A percentile compares a stretch with the other conserved stretches of the same genome.
These are phyloP conservation scores for Chimonanthus praecox DNA, from an alignment of 164 flowering plant genomes.

Conservation along the genomic window DNA sequence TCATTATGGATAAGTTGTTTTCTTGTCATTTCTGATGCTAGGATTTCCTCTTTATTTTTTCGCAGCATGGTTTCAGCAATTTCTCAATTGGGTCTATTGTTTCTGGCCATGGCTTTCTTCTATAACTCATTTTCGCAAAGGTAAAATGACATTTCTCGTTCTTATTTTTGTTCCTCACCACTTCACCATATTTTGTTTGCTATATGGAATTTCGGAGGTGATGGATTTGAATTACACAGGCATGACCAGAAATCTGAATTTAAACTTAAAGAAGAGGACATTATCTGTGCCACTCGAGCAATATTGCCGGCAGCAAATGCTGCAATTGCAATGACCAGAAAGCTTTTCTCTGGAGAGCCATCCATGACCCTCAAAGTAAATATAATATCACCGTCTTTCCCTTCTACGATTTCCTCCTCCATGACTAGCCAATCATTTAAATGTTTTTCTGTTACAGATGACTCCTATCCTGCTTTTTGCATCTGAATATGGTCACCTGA, in stretches of 20 bases:
- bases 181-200: too few relatives aligned
- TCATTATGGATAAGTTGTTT: neutral
- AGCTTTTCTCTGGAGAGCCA: slow-evolving; percentile 90
- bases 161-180: neutral
- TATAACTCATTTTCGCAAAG: slow-evolving; percentile 57
- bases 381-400: neutral
- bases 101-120: slow-evolving; percentile 64
- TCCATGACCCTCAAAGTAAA: slow-evolving; percentile 83
- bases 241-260: slow-evolving; percentile 28
- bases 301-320: slow-evolving; percentile 75
- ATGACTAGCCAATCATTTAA: neutral
- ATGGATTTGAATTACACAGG: slow-evolving; percentile 21
- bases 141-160: slow-evolving; percentile 23
- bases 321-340: slow-evolving; percentile 47
- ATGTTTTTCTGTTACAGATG: slow-evolving; percentile 38
- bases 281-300: slow-evolving; percentile 40
- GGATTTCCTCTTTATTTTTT: slow-evolving; percentile 7
- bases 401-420: slow-evolving; percentile 6
- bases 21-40: neutral
- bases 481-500: slow-evolving; percentile 82
- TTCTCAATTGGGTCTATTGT: slow-evolving; percentile 70
- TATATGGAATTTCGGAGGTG: neutral
- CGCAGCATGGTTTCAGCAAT: slow-evolving; percentile 64
- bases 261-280: slow-evolving; percentile 67
- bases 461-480: slow-evolving; percentile 71